Evolutionary conservation across 345 rosid genomes (phyloP).

Genomic region (Aquilaria yunnanensis): DNA sequence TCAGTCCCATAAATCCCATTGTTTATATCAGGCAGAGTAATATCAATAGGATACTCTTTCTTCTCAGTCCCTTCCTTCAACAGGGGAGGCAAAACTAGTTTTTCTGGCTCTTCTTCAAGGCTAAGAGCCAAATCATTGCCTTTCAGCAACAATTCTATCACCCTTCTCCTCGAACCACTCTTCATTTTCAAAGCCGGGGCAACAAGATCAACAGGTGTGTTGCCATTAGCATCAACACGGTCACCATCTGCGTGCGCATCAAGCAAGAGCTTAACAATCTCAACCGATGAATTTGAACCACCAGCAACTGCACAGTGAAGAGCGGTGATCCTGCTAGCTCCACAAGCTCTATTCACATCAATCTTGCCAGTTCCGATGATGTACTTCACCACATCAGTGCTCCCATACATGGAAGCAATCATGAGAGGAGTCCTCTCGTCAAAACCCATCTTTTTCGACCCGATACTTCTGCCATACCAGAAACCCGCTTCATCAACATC

Average conservation of each 20-base stretch:
- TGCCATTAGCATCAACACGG: constrained; percentile 54
- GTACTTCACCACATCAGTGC: constrained; percentile 50
- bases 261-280: constrained; percentile 60
- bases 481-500: constrained; percentile 44
- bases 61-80: constrained; percentile 53
- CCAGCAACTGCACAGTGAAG: constrained; percentile 94
- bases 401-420: constrained; percentile 85
- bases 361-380: constrained; percentile 38
- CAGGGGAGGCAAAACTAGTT: constrained; percentile 27
- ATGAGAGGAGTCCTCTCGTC: constrained; percentile 79
- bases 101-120: constrained; percentile 39
- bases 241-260: constrained; percentile 58
- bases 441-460: constrained; percentile 79
- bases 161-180: constrained; percentile 40
- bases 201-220: constrained; percentile 59
- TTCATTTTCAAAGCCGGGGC: constrained; percentile 27
- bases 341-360: constrained; percentile 61
- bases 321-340: constrained; percentile 75
- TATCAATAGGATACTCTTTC: constrained; percentile 83
- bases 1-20: constrained; percentile 76
- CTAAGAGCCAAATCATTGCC: constrained; percentile 26
- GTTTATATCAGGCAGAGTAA: constrained; percentile 86
- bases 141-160: constrained; percentile 49
- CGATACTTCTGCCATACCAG: constrained; percentile 78
- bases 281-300: constrained; percentile 42